A percentile compares a stretch with the other conserved stretches of the same genome.
Evolutionary conservation across 345 rosid genomes (phyloP).

Genomic region (Clausena lansium): DNA sequence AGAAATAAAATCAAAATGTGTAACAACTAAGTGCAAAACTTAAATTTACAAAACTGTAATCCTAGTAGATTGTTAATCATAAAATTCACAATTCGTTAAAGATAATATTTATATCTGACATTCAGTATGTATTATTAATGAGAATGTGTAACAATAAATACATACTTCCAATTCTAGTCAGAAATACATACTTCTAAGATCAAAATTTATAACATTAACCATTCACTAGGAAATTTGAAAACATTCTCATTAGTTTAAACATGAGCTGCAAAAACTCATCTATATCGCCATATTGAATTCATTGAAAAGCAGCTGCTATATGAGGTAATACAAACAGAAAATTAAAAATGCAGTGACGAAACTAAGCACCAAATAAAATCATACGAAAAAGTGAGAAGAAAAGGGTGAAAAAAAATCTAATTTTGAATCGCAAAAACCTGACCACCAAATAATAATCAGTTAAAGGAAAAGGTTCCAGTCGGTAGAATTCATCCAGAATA

Average conservation of each 20-base stretch:
- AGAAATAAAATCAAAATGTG: not conserved
- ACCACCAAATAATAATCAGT: not conserved
- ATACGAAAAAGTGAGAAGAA: not conserved
- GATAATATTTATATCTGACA: not conserved
- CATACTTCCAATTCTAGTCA: too few relatives aligned
- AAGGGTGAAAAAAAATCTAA: not conserved
- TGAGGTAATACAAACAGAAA: not conserved
- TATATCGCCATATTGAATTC: not conserved
- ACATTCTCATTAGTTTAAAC: not conserved
- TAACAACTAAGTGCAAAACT: not conserved
- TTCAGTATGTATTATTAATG: not conserved
- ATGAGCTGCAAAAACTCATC: not conserved
- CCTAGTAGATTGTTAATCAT: not conserved
- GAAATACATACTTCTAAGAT: not conserved
- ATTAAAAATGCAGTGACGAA: not conserved
- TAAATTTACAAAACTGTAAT: not conserved
- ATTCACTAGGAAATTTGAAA: not conserved
- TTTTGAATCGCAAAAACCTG: not conserved
- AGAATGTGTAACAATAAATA: too few relatives aligned
- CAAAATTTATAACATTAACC: not conserved
- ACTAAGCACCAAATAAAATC: not conserved
- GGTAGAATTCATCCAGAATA: not conserved
- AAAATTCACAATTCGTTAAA: not conserved
- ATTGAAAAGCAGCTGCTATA: not conserved
- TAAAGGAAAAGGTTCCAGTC: not conserved